Evolutionary conservation across 2,329 filamentous ascomycete species (phyloP).

Genomic region (Scolecobasidium constrictum): DNA sequence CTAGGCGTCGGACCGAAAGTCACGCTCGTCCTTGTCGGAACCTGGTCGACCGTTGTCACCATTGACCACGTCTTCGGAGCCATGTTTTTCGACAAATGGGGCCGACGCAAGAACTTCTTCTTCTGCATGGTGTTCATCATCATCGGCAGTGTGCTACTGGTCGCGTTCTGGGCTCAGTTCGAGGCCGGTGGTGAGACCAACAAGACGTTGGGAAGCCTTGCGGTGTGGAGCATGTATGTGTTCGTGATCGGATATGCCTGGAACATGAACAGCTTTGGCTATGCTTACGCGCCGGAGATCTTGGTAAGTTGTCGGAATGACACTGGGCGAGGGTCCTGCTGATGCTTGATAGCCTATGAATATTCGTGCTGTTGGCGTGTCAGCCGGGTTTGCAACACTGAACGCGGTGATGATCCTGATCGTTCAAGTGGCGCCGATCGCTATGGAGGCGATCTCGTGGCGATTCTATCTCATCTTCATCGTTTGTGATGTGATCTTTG

Average conservation of each 20-base stretch:
- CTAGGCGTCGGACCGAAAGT: neutral
- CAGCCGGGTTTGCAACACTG: too few relatives aligned
- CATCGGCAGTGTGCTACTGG: neutral
- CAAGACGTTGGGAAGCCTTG: neutral
- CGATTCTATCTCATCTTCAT: too few relatives aligned
- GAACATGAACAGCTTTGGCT: too few relatives aligned
- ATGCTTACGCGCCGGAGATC: too few relatives aligned
- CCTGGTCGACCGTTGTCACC: neutral
- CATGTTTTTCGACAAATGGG: neutral
- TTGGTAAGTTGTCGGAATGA: too few relatives aligned
- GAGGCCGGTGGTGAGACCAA: neutral
- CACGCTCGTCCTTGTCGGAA: neutral
- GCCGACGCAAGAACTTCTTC: neutral
- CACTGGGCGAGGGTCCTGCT: too few relatives aligned
- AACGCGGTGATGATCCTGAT: too few relatives aligned
- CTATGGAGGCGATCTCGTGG: too few relatives aligned
- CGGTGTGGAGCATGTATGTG: neutral
- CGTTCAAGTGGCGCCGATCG: too few relatives aligned
- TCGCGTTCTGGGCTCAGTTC: neutral
- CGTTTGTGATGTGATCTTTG: neutral
- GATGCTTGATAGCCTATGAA: too few relatives aligned
- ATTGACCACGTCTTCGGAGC: neutral
- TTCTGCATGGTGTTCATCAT: neutral
- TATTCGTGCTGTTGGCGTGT: too few relatives aligned
- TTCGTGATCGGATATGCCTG: conserved; percentile 1